These are phyloP conservation scores for Mycena leptocephala DNA, from an alignment of 768 basidiomycete species.

Conservation along the genomic window DNA sequence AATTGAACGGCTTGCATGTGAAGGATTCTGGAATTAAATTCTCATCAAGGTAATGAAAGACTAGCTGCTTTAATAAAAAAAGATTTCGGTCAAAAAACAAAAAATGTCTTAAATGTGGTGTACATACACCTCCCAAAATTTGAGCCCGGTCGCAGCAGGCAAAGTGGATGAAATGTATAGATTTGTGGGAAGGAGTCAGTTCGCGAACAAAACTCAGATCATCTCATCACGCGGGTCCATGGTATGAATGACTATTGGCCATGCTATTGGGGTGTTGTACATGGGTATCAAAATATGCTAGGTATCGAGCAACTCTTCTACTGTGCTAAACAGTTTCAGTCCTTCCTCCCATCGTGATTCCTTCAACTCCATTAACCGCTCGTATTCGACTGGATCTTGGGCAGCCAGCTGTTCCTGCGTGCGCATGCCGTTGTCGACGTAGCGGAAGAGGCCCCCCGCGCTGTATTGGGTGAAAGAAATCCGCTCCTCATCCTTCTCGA, in stretches of 20 bases:
- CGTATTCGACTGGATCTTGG: background rate
- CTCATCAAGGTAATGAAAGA: background rate
- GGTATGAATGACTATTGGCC: too few species aligned
- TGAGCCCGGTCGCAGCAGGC: background rate
- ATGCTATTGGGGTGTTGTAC: too few species aligned
- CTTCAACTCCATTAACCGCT: background rate
- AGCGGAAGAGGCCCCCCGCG: background rate
- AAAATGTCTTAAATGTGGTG: background rate
- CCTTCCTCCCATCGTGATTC: background rate
- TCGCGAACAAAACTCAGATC: background rate
- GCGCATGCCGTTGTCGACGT: background rate
- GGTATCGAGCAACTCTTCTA: background rate
- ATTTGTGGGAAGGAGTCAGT: too few species aligned
- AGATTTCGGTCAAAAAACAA: background rate
- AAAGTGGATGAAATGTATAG: background rate
- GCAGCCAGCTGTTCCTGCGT: background rate
- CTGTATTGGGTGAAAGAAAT: background rate
- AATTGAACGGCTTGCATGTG: too few species aligned
- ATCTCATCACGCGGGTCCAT: too few species aligned
- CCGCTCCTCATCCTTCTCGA: background rate
- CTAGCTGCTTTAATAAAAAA: background rate
- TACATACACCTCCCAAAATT: background rate
- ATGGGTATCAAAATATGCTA: too few species aligned
- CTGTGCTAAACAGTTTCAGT: background rate
- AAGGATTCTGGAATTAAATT: background rate